A percentile compares a stretch with the other conserved stretches of the same genome.
Conservation (phyloP, 2,329 filamentous ascomycete species). For the Monilinia vaccinii-corymbosi region DNA sequence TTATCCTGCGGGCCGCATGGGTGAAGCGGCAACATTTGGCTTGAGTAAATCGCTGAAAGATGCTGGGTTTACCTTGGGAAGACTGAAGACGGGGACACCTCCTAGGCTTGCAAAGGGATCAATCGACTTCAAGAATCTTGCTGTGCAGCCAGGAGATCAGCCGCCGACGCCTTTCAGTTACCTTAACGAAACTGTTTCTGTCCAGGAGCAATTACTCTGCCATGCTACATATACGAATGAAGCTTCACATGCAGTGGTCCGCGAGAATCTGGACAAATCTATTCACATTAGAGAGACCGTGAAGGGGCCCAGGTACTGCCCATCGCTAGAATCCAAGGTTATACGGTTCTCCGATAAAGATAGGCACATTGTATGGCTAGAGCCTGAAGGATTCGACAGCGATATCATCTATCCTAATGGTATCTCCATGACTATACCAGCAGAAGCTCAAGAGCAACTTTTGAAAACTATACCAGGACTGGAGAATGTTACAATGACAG, state of each 20-base stretch:
- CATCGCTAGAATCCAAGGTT: conserved; percentile 89
- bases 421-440: conserved; percentile 92
- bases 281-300: conserved; percentile 95
- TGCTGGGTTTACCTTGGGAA: conserved; percentile 80
- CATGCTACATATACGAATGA: conserved; percentile 82
- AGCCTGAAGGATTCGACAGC: conserved; percentile 88
- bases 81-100: conserved; percentile 92
- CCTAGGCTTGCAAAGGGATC: conserved; percentile 73
- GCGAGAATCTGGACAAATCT: conserved; percentile 86
- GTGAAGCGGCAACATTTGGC: conserved; percentile 86
- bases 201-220: conserved; percentile 76
- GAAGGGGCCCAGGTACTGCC: conserved; percentile 89
- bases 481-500: conserved; percentile 83
- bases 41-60: conserved; percentile 83
- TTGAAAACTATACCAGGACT: conserved; percentile 82
- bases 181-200: conserved; percentile 67
- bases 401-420: conserved; percentile 93
- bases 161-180: conserved; percentile 89
- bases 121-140: conserved; percentile 67
- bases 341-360: conserved; percentile 76
- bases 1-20: conserved; percentile 84
- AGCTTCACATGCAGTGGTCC: conserved; percentile 71
- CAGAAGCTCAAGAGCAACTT: conserved; percentile 74
- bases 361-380: conserved; percentile 87
- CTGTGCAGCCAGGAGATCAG: conserved; percentile 71